phyloP scores from a whole-genome alignment of 2,329 filamentous ascomycete genomes.

The Raffaelea ambrosiae region DNA sequence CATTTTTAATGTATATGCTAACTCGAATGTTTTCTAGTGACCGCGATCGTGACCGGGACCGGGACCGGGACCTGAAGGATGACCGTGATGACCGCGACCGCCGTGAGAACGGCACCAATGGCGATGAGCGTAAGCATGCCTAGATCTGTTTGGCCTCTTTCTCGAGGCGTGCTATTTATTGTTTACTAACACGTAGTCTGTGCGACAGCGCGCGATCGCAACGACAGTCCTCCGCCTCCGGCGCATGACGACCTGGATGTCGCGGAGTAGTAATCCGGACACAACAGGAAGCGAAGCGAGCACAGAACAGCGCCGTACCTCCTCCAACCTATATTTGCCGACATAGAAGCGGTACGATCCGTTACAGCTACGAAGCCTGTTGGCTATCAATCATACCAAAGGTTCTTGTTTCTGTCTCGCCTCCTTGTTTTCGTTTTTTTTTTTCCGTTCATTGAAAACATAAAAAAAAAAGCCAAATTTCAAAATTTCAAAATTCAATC shows the following conservation, averaged over 20 bases:
- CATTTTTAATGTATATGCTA: too few species aligned
- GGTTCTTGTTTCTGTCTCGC: neutral
- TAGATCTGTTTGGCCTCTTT: slow-evolving; percentile 3
- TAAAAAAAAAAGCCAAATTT: too few species aligned
- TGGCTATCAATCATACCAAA: neutral
- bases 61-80: slow-evolving; percentile 18
- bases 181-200: slow-evolving; percentile 23
- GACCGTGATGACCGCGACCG: slow-evolving; percentile 66
- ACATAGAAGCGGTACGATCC: too few species aligned
- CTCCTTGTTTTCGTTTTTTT: neutral
- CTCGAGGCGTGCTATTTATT: slow-evolving; percentile 16
- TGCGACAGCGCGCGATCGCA: slow-evolving; percentile 8
- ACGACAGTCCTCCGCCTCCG: slow-evolving; percentile 69
- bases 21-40: slow-evolving; percentile 21
- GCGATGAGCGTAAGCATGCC: slow-evolving; percentile 83
- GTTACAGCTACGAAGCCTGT: too few species aligned
- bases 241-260: slow-evolving; percentile 93
- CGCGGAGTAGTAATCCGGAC: slow-evolving; percentile 53
- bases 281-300: neutral
- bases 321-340: too few species aligned
- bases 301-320: too few species aligned
- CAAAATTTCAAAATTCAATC: too few species aligned
- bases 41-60: slow-evolving; percentile 23
- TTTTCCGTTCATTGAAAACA: neutral
- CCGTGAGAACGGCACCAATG: slow-evolving; percentile 71